phyloP scores from a whole-genome alignment of 2,329 filamentous ascomycete genomes.

The Trematosphaeria pertusa region DNA sequence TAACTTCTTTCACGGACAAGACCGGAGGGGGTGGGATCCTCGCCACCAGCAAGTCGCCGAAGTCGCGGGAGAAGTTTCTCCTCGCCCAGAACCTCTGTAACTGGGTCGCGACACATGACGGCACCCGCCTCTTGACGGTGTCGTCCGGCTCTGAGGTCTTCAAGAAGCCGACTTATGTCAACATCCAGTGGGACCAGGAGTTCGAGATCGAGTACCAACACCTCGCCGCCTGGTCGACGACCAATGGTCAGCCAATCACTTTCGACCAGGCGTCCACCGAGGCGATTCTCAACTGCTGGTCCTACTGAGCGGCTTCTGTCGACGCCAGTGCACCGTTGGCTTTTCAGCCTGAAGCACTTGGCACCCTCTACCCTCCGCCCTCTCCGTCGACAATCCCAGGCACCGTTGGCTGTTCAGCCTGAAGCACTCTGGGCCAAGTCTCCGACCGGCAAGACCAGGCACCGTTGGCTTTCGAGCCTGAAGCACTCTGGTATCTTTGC shows the following conservation, averaged over 20 bases:
- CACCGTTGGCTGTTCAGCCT: background rate
- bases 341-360: no score
- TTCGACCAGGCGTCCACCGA: conserved; percentile 17
- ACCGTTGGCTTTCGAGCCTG: background rate
- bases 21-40: background rate
- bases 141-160: conserved; percentile 19
- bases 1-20: conserved; percentile 3
- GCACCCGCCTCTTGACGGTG: conserved; percentile 12
- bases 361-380: no score
- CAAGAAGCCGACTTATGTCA: conserved; percentile 26
- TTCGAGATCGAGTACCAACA: conserved; percentile 25
- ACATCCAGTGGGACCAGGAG: conserved; percentile 14
- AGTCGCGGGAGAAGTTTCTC: background rate
- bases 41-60: background rate
- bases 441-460: background rate
- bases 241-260: conserved; percentile 5
- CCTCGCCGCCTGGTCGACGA: conserved; percentile 13
- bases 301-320: background rate
- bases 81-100: conserved; percentile 1
- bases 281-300: conserved; percentile 4
- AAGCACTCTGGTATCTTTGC: background rate
- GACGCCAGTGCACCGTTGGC: background rate
- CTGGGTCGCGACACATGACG: conserved; percentile 3
- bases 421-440: background rate
- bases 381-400: background rate